phyloP scores from a whole-genome alignment of 2,329 filamentous ascomycete genomes.

The Dactylellina leptospora region DNA sequence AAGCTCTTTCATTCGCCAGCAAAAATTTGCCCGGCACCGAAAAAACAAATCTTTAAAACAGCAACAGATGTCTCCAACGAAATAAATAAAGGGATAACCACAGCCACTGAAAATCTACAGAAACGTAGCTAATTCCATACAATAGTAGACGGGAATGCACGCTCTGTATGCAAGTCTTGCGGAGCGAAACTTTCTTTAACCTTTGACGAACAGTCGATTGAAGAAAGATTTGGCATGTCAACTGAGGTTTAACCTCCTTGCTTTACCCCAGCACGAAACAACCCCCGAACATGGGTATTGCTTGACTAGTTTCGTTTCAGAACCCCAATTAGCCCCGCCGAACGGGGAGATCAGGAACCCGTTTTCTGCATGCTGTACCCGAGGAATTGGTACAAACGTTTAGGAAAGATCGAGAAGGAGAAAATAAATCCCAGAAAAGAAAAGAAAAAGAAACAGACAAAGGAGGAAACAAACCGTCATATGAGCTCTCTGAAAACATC shows the following conservation, averaged over 20 bases:
- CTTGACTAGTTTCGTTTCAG: constrained; percentile 52
- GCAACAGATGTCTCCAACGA: too few species aligned
- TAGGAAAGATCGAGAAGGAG: constrained; percentile 6
- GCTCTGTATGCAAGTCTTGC: constrained; percentile 2
- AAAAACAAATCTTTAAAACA: too few species aligned
- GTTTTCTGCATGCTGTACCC: constrained; percentile 51
- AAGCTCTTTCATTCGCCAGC: constrained; percentile 16
- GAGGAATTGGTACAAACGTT: constrained; percentile 51
- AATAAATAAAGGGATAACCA: too few species aligned
- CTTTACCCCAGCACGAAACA: constrained; percentile 35
- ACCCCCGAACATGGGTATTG: constrained; percentile 5
- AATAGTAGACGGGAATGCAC: too few species aligned
- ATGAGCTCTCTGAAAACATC: too few species aligned
- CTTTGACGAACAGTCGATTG: too few species aligned
- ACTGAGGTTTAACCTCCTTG: constrained; percentile 9
- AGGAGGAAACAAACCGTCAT: too few species aligned
- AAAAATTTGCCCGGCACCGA: too few species aligned
- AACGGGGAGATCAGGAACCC: constrained; percentile 52
- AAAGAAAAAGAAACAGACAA: too few species aligned
- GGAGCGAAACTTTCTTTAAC: constrained; percentile 15
- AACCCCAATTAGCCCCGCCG: constrained; percentile 44
- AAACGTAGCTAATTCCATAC: too few species aligned
- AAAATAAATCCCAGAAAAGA: too few species aligned
- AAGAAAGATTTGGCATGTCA: constrained; percentile 34
- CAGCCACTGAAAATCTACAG: too few species aligned